These are phyloP conservation scores for Xylariaceae sp. DNA, from an alignment of 2,329 filamentous ascomycete species.

Conservation along the genomic window DNA sequence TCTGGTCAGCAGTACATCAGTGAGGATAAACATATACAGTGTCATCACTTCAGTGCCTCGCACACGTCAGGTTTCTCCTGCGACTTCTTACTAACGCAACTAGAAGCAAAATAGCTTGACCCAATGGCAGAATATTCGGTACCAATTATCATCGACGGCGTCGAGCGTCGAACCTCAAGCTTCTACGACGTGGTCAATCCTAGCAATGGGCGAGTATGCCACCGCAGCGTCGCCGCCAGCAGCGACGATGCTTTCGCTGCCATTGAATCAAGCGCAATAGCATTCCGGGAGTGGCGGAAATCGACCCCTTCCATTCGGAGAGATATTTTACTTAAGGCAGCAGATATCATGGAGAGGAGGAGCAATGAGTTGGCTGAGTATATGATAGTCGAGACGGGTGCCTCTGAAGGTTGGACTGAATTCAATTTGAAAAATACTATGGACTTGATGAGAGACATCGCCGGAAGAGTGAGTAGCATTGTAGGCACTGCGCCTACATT, in stretches of 20 bases:
- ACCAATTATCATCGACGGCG: slow-evolving; percentile 4
- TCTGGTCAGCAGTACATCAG: too few species aligned
- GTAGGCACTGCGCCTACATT: slow-evolving; percentile 35
- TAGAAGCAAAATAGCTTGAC: too few species aligned
- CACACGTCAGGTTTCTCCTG: too few species aligned
- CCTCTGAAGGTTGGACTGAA: slow-evolving; percentile 36
- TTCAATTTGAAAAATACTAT: slow-evolving; percentile 39
- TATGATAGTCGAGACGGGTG: slow-evolving; percentile 51
- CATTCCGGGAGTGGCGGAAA: slow-evolving; percentile 1
- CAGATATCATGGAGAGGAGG: slow-evolving; percentile 59
- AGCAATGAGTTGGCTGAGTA: slow-evolving; percentile 60
- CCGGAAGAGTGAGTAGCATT: slow-evolving; percentile 37
- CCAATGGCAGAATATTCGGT: too few species aligned
- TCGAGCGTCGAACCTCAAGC: not conserved
- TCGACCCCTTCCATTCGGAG: slow-evolving; percentile 57
- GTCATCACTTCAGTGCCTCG: too few species aligned
- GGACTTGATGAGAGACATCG: slow-evolving; percentile 41
- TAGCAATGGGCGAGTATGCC: not conserved
- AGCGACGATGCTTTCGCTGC: slow-evolving; percentile 5
- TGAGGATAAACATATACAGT: too few species aligned
- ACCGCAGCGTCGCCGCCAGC: not conserved
- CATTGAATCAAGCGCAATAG: slow-evolving; percentile 7
- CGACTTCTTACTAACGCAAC: too few species aligned
- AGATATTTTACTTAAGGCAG: slow-evolving; percentile 67
- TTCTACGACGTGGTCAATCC: slow-evolving; percentile 5